These are phyloP conservation scores for Paramecium sonneborni DNA, from an alignment of 73 alveolate species.

Conservation along the genomic window DNA sequence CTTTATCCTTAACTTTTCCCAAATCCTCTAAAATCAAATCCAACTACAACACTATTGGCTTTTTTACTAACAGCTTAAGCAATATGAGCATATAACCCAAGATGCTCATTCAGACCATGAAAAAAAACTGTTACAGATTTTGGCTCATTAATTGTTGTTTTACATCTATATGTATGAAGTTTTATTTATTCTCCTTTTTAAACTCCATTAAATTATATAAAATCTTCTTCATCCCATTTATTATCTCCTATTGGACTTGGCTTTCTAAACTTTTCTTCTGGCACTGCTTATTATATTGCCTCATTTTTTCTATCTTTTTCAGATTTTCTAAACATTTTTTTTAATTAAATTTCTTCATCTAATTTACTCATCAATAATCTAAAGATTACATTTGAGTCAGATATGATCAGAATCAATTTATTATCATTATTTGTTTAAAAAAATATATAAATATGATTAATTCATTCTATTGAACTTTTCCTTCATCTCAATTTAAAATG, in stretches of 20 bases:
- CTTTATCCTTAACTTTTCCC: constrained; percentile 3
- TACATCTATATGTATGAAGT: constrained; percentile 3
- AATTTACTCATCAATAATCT: background rate
- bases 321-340: constrained; percentile 12
- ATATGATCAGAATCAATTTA: too few relatives aligned
- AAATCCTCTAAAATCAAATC: constrained; percentile 46
- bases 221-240: constrained; percentile 15
- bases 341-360: background rate
- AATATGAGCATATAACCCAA: background rate
- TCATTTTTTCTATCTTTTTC: constrained; percentile 11
- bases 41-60: background rate
- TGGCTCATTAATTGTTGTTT: background rate
- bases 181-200: background rate
- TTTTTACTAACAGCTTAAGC: background rate
- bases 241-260: background rate
- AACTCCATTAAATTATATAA: background rate
- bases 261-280: constrained; percentile 8
- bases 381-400: background rate
- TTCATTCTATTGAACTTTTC: too few relatives aligned
- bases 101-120: constrained; percentile 33
- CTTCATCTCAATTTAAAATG: too few relatives aligned
- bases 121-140: constrained; percentile 39
- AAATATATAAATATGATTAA: too few relatives aligned
- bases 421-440: too few relatives aligned
- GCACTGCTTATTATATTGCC: background rate